Base-by-base conservation (phyloP, 176 grass and related monocot species). In the Saccharum spontaneum region DNA sequence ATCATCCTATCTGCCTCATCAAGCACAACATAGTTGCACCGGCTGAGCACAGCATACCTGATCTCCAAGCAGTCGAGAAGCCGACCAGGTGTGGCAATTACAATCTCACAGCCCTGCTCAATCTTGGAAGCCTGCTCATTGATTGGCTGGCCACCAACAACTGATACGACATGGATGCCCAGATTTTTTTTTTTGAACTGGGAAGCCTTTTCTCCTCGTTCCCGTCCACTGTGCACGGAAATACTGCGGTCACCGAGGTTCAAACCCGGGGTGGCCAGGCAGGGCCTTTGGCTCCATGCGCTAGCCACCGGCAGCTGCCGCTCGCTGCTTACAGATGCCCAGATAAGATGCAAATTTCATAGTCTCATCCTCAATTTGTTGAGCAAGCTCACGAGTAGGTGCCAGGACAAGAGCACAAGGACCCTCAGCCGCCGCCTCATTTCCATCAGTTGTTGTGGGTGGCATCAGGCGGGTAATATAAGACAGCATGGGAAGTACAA, bases 1-100 rank as follows among this genome's bases (percentile, higher is more conserved):
- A 98, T 98, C 95, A 98, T 98, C 46, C 93, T 82, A 89, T 98
- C 95, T 74, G 95, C 95, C 79, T 98, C 95, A 83, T 98, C 95
- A 49, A 98, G 91, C 40, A 98, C 93, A 14, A 98, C 95, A 83
- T 98, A 98, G 63, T 98, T 98, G 71, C 95, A 98, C 52, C 95
- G 95, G 59, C 93, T 98, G 23, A 98, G 92, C 38, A 98, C 95
- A 61, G 87, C 95, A 85, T 95, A 98, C 73, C 91, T 90, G 75
- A 91, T 85, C 76, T 98, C 95, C 79, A 98, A 90, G 79, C 93
- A 95, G 82, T 98, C 93, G 82, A 98, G 83, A 77, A 98, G 88
- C 39, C 93, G 87, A 64, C 95, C 95, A 77, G 95, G 95, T 2
- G 95, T 98, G 26, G 93, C 95, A 77, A 98, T 98, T 28, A 98